Percentiles rank a stretch among this genome's conserved stretches.
phyloP scores from a whole-genome alignment of 345 rosid genomes.

The Litchi chinensis region DNA sequence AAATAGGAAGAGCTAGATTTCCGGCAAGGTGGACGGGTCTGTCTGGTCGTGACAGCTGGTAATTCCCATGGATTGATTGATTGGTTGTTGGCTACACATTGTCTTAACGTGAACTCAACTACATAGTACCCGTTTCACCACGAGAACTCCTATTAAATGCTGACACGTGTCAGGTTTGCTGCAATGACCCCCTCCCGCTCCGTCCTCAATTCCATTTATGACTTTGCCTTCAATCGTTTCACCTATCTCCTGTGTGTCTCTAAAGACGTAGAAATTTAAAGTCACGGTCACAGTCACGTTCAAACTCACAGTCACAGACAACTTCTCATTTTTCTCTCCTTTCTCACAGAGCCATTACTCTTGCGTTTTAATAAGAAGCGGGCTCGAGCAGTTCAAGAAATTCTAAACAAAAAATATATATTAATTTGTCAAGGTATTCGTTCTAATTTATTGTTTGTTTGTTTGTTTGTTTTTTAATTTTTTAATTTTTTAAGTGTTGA shows the following conservation, averaged over 20 bases:
- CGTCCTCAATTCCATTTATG: background rate
- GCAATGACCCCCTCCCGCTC: no score
- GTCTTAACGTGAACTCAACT: constrained; percentile 21
- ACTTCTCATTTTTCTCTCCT: no score
- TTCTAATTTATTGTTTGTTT: no score
- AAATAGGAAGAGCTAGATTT: background rate
- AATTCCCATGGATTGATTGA: no score
- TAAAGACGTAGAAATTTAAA: background rate
- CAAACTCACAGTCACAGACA: background rate
- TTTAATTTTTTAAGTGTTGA: no score
- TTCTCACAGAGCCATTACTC: no score
- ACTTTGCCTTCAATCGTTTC: constrained; percentile 31
- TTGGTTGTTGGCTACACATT: background rate
- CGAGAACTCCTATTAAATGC: background rate
- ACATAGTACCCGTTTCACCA: background rate
- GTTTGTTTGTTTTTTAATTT: no score
- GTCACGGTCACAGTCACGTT: background rate
- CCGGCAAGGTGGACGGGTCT: constrained; percentile 3
- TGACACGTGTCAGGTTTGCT: constrained; percentile 6
- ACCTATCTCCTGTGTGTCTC: constrained; percentile 28
- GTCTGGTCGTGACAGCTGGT: constrained; percentile 11
- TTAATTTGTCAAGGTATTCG: no score
- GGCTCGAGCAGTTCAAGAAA: no score
- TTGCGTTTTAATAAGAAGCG: no score
- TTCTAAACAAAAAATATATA: no score